These are phyloP conservation scores for Xylaria curta DNA, from an alignment of 495 filamentous ascomycete species.

Conservation along the genomic window DNA sequence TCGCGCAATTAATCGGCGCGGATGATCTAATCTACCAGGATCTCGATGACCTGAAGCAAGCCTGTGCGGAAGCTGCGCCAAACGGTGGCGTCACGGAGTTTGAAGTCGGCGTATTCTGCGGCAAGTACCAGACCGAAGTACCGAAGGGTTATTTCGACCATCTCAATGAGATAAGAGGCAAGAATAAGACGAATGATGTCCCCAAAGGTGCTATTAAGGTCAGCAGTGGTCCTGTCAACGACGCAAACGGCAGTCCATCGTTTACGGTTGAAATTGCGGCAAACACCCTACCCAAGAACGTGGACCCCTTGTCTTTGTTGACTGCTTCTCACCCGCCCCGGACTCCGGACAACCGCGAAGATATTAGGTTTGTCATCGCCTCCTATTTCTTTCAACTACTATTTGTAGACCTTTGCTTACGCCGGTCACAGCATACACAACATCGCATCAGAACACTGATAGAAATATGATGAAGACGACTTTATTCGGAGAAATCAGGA, in stretches of 20 bases:
- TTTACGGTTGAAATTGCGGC: slow-evolving; percentile 5
- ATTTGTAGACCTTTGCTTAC: no score
- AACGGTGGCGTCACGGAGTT: slow-evolving; percentile 65
- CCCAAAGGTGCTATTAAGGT: slow-evolving; percentile 14
- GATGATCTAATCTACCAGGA: slow-evolving; percentile 91
- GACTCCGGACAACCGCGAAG: slow-evolving; percentile 38
- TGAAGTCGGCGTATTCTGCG: slow-evolving; percentile 97
- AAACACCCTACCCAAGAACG: slow-evolving; percentile 9
- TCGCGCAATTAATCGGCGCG: slow-evolving; percentile 85
- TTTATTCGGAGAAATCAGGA: neutral
- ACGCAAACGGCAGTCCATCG: neutral
- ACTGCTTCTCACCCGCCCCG: slow-evolving; percentile 1
- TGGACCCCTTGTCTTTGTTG: neutral
- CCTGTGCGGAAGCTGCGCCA: slow-evolving; percentile 75
- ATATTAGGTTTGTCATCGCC: slow-evolving; percentile 39
- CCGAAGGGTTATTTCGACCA: slow-evolving; percentile 86
- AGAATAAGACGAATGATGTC: slow-evolving; percentile 48
- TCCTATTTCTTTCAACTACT: no score
- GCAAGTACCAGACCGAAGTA: slow-evolving; percentile 86
- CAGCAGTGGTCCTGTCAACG: slow-evolving; percentile 36
- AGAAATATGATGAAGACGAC: neutral
- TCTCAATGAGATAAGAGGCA: slow-evolving; percentile 75
- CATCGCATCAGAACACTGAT: slow-evolving; percentile 23
- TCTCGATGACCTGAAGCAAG: slow-evolving; percentile 79
- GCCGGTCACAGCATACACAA: slow-evolving; percentile 29